Evolutionary conservation across 2,329 filamentous ascomycete genomes (phyloP).

Genomic region (Xylariales sp.): DNA sequence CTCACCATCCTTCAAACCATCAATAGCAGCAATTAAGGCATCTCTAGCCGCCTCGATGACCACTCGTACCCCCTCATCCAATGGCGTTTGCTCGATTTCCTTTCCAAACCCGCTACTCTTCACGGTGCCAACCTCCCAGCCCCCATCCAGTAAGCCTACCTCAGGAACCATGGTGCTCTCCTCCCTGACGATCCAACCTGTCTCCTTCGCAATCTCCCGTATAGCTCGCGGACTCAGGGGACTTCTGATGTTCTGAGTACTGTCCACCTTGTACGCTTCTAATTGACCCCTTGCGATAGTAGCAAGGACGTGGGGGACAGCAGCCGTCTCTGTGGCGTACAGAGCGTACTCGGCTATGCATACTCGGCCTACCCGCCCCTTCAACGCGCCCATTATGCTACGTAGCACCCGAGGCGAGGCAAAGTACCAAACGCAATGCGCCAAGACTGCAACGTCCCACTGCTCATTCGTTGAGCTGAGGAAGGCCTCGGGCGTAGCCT

Average conservation of each 20-base stretch:
- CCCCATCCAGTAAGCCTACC: background rate
- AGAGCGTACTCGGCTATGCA: background rate
- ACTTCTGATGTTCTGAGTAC: background rate
- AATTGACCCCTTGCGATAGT: background rate
- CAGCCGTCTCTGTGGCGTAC: background rate
- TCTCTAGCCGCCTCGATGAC: background rate
- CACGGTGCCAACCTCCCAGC: background rate
- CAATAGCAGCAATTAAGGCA: background rate
- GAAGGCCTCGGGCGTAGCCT: slow-evolving; percentile 30
- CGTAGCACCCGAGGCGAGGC: background rate
- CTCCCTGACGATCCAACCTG: background rate
- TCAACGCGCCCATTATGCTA: background rate
- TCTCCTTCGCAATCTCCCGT: background rate
- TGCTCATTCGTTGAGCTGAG: slow-evolving; percentile 19
- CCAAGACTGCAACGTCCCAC: slow-evolving; percentile 7
- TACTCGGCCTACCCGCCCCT: background rate
- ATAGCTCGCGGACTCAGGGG: background rate
- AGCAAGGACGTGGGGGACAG: background rate
- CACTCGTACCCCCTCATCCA: background rate
- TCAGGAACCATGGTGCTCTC: background rate
- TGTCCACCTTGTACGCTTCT: background rate
- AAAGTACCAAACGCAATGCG: background rate
- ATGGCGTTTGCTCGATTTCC: background rate
- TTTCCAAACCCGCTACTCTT: background rate
- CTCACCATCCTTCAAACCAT: background rate